These are phyloP conservation scores for Nakazawaea wyomingensis DNA, from an alignment of 805 yeast genomes.

Conservation along the genomic window DNA sequence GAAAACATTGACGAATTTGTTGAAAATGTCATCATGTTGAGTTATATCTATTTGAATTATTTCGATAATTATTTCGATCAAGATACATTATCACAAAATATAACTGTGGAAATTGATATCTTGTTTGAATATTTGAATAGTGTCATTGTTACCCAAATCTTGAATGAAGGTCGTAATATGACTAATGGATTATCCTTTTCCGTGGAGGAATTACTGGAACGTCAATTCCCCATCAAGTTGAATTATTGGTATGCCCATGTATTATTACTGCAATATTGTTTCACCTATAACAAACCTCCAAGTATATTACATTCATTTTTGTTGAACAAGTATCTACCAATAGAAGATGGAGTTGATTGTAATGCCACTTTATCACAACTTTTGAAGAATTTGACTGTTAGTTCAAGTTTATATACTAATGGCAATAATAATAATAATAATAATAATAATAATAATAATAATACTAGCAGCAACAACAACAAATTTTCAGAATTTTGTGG, in stretches of 20 bases:
- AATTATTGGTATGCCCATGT: slow-evolving; percentile 45
- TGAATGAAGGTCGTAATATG: slow-evolving; percentile 22
- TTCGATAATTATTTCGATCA: slow-evolving; percentile 20
- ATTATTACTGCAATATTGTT: slow-evolving; percentile 38
- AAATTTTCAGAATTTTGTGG: slow-evolving; percentile 1
- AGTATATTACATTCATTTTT: slow-evolving; percentile 31
- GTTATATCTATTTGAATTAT: slow-evolving; percentile 37
- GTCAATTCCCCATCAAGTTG: slow-evolving; percentile 18
- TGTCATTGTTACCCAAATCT: slow-evolving; percentile 36
- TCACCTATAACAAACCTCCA: slow-evolving; percentile 34
- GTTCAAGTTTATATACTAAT: slow-evolving; percentile 17
- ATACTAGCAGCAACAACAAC: too few species aligned
- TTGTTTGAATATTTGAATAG: slow-evolving; percentile 46
- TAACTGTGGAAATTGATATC: slow-evolving; percentile 36
- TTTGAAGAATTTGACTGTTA: slow-evolving; percentile 22
- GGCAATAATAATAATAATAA: too few species aligned
- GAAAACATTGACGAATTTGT: slow-evolving; percentile 32
- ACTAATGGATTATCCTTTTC: slow-evolving; percentile 2
- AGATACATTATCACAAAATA: slow-evolving; percentile 5
- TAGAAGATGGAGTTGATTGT: slow-evolving; percentile 13
- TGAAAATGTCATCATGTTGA: slow-evolving; percentile 39
- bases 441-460: too few species aligned
- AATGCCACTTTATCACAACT: slow-evolving; percentile 18
- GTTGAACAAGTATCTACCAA: slow-evolving; percentile 23
- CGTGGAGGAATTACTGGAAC: slow-evolving; percentile 13